Conservation (phyloP, 768 basidiomycete genomes). For the Podaxis sp. region DNA sequence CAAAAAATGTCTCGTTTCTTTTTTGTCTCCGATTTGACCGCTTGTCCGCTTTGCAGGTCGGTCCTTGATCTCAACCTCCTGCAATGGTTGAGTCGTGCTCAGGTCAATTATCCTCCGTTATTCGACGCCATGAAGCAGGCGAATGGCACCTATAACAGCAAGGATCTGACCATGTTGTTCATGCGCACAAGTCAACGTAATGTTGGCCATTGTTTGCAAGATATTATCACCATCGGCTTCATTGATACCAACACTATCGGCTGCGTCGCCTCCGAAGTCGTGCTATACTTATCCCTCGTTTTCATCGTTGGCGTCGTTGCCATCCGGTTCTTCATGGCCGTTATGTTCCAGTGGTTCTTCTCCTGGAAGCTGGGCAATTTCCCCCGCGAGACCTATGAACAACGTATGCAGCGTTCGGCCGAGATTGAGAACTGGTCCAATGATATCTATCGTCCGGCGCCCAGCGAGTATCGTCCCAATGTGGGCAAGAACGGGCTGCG, state of each 20-base stretch:
- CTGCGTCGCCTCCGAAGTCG: constrained; percentile 92
- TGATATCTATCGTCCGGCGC: constrained; percentile 94
- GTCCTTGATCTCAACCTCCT: constrained; percentile 91
- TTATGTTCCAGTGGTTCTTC: constrained; percentile 97
- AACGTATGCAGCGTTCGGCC: constrained; percentile 83
- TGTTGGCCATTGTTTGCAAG: constrained; percentile 80
- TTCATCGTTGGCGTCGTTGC: constrained; percentile 97
- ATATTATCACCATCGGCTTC: constrained; percentile 86
- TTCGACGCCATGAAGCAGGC: constrained; percentile 76
- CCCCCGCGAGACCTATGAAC: constrained; percentile 87
- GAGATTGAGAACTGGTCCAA: constrained; percentile 97
- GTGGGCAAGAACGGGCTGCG: constrained; percentile 71
- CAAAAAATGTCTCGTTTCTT: constrained; percentile 1
- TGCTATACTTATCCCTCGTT: constrained; percentile 91
- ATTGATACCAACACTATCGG: constrained; percentile 94
- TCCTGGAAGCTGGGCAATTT: constrained; percentile 95
- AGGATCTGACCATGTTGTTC: constrained; percentile 87
- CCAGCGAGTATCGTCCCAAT: constrained; percentile 87
- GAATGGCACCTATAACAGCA: constrained; percentile 74
- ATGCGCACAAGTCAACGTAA: constrained; percentile 66
- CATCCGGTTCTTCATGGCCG: constrained; percentile 95
- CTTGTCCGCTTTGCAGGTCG: constrained; percentile 41
- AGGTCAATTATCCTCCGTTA: constrained; percentile 80
- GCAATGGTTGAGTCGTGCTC: constrained; percentile 76
- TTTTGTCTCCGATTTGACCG: neutral